Base-by-base conservation (phyloP, 2,329 filamentous ascomycete genomes). In the Penicillium thymicola region DNA sequence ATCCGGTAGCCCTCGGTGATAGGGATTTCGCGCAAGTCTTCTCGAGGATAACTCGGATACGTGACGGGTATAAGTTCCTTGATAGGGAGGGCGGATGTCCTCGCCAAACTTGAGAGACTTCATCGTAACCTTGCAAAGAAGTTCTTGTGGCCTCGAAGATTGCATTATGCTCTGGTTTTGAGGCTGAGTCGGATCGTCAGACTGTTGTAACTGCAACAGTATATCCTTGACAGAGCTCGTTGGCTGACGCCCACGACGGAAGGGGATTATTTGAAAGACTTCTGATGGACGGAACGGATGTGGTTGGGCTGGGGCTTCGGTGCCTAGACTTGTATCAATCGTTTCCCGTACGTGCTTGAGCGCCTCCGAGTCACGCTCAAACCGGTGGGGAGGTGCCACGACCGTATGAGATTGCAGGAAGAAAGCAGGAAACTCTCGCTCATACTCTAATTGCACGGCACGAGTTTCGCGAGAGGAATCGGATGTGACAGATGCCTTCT, bases 341-440 rank as follows among this genome's bases (percentile, higher is more conserved):
- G 80, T 79, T 23, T 79, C 72, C 10, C 81, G 28, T 77, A 80
- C 70, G 82, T 86, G 75, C n/a, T 77, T 68, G 27, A 79, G 76
- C 0, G 83, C 82, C 58, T 85, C 78, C 1, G 81, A 70, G 61
- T 90, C 86, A 70, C 87, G 79, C 38, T 79, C 71, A 28, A 84
- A 84, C 2, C 77, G 78, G 47, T 79, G 76, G 1, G 65, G 64
- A 0, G 81, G 79, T 0, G 92, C 91, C 51, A 97, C 65, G n/a
- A 76, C 83, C 1, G 90, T 89, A 66, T 90, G 82, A 3, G 86
- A 81, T 57, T 90, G 88, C 44, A 94, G 69, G 60, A 89, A 92
- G 72, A 97, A 97, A 0, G 89, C 86, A 32, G 91, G 82, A 67
- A 97, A 97, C 36, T 81, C 78, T 63, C 85, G 86, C 18, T 89